A percentile compares a stretch with the other conserved stretches of the same genome.
Conservation (phyloP, 768 basidiomycete species). For the Podaxis pistillaris region DNA sequence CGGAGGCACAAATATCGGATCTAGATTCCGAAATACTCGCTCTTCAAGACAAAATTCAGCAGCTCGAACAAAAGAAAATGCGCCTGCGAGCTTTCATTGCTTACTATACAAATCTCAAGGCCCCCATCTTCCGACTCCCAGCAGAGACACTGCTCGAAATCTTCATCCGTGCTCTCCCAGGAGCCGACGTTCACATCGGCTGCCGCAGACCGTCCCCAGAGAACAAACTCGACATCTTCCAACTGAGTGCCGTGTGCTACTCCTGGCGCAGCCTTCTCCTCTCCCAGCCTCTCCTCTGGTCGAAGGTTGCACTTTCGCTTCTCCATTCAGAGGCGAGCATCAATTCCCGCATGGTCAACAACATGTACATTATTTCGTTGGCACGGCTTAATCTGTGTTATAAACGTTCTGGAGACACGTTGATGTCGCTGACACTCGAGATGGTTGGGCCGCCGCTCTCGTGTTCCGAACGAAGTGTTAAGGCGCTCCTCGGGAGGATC, state of each 20-base stretch:
- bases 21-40: background rate
- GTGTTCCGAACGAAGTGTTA: background rate
- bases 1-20: background rate
- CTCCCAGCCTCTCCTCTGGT: slow-evolving; percentile 2
- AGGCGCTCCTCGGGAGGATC: background rate
- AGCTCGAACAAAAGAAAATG: background rate
- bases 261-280: background rate
- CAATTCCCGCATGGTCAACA: background rate
- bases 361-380: background rate
- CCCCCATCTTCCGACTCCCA: background rate
- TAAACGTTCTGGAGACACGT: background rate
- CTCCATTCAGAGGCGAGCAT: slow-evolving; percentile 1
- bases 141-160: background rate
- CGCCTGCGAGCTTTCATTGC: background rate
- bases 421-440: background rate
- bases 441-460: background rate
- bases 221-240: background rate
- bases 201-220: background rate
- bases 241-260: background rate
- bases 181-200: background rate
- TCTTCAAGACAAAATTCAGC: background rate
- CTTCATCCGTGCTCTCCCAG: background rate
- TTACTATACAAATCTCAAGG: background rate
- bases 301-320: background rate
- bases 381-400: background rate